Evolutionary conservation across 331 rosid genomes (phyloP).

Genomic region (Acacia concinna): DNA sequence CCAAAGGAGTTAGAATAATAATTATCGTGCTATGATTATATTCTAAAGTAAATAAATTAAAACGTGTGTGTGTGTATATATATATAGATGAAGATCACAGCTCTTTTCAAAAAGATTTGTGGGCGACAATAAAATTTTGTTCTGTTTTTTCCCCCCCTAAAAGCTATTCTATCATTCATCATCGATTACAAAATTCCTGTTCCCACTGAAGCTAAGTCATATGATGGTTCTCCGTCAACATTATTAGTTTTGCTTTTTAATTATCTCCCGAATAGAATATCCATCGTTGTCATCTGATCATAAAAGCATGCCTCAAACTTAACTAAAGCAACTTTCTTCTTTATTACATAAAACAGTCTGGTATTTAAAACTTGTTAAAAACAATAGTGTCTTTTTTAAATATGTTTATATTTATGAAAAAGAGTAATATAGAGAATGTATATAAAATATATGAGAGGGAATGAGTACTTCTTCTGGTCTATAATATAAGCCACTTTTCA

Average conservation of each 20-base stretch:
- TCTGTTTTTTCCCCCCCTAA: not conserved
- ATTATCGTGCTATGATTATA: not conserved
- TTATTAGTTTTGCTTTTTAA: not conserved
- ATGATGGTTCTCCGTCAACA: not conserved
- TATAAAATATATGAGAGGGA: too few species aligned
- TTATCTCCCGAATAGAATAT: not conserved
- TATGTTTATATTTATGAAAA: too few species aligned
- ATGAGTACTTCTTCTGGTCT: too few species aligned
- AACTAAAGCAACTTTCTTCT: too few species aligned
- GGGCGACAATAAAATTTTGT: not conserved
- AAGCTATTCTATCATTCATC: not conserved
- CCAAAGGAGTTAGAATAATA: not conserved
- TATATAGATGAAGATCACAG: not conserved
- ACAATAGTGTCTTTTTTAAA: too few species aligned
- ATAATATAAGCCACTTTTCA: too few species aligned
- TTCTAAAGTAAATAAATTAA: not conserved
- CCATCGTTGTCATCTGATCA: not conserved
- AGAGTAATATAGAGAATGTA: too few species aligned
- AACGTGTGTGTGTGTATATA: not conserved
- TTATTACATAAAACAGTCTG: too few species aligned
- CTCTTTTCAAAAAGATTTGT: not conserved
- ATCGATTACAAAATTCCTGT: not conserved
- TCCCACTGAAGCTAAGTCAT: not conserved
- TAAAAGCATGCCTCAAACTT: not conserved
- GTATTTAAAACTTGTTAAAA: too few species aligned